Evolutionary conservation across 2,329 filamentous ascomycete species (phyloP), one percentile per base, ranked within the genome.

Genomic region (Aspergillus melleus): DNA sequence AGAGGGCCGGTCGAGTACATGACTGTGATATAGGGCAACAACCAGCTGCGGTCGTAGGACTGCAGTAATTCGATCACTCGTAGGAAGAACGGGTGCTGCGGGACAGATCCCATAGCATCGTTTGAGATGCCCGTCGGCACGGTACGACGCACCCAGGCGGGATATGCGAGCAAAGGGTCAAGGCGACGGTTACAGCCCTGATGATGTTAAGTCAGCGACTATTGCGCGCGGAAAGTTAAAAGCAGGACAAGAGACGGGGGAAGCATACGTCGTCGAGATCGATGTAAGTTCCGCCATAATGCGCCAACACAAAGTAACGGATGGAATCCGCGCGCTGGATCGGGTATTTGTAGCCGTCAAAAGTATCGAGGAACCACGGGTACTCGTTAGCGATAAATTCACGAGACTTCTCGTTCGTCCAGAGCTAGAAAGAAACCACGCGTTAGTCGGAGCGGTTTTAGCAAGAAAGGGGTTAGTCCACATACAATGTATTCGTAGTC

Each of bases 251-350:
- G 14, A 14, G 32, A 12, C 9, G 29, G 16, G 11, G 14, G 42
- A 57, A 39, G 72, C 83, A 49, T 74, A 85, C 84, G 74, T 88
- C 87, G 74, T 95, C 90, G 52, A 94, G 78, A 70, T 95, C 90
- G 66, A 94, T 87, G 75, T 94, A 94, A 58, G 92, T 87, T 46
- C 91, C 91, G 57, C 91, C 91, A 71, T 86, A 93, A 74, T 91
- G 86, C 55, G 87, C 83, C 32, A 95, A 81, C 20, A 92, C 82
- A 72, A 94, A 93, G 77, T 94, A 94, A 54, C 90, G 85, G 68
- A 94, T 90, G 5, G 89, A 82, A 70, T 94, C 90, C 58, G 90
- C 89, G 61, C 90, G 85, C 76, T 93, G 89, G 64, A 94, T 92
- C 12, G 88, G 86, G 73, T 88, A 90, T 32, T 80, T 82, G 76